Conservation (phyloP, 2,329 filamentous ascomycete species). For the Venturiaceae sp. region DNA sequence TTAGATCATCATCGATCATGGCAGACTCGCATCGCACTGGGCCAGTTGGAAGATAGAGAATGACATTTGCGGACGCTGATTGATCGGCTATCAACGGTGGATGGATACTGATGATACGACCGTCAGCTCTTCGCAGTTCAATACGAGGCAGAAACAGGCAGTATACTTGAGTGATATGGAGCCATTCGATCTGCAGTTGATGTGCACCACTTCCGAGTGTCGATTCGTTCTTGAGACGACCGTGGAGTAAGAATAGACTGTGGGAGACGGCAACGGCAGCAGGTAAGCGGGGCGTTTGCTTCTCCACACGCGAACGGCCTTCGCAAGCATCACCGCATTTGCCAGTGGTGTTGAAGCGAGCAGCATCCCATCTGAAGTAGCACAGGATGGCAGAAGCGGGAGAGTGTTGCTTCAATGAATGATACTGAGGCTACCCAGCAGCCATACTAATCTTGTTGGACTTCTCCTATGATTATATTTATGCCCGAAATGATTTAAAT, state of each 20-base stretch:
- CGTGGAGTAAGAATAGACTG: background rate
- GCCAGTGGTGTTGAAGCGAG: too few relatives aligned
- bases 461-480: too few relatives aligned
- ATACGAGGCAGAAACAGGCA: background rate
- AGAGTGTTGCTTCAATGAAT: too few relatives aligned
- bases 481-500: too few relatives aligned
- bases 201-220: constrained; percentile 14
- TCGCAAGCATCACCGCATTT: too few relatives aligned
- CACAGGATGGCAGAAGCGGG: too few relatives aligned
- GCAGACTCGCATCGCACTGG: constrained; percentile 19
- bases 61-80: constrained; percentile 17
- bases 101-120: constrained; percentile 20
- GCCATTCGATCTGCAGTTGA: constrained; percentile 33
- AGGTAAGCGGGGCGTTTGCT: background rate
- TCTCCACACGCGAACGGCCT: too few relatives aligned
- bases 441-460: too few relatives aligned
- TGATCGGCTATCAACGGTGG: constrained; percentile 16
- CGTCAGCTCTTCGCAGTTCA: background rate
- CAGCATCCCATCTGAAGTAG: too few relatives aligned
- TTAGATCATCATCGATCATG: constrained; percentile 18
- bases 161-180: constrained; percentile 29
- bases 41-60: constrained; percentile 35
- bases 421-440: too few relatives aligned
- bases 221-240: background rate
- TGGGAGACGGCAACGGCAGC: background rate